Conservation (phyloP, 371 early-diverging fungal genomes). For the Coemansia sp. region DNA sequence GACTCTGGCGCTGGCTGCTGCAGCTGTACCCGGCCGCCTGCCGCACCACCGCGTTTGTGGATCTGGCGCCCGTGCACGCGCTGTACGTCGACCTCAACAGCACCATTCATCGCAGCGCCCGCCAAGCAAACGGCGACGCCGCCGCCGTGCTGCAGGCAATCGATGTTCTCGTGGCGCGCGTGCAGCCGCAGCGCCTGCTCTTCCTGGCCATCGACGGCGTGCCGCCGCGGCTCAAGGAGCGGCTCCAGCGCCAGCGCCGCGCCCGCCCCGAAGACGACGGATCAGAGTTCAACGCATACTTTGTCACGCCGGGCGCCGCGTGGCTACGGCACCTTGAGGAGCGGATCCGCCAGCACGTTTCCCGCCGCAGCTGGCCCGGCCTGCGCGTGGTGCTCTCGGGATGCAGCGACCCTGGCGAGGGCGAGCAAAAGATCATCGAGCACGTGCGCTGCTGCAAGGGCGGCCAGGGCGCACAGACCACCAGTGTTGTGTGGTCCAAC, state of each 20-base stretch:
- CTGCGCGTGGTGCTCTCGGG: constrained; percentile 39
- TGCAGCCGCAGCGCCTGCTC: constrained; percentile 20
- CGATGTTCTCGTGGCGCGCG: constrained; percentile 12
- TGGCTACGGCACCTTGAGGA: constrained; percentile 41
- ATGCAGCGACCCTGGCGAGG: constrained; percentile 36
- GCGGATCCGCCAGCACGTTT: not conserved
- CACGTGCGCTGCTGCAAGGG: constrained; percentile 10
- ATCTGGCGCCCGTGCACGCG: constrained; percentile 16
- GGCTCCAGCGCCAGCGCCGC: constrained; percentile 35
- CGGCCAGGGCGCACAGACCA: not conserved
- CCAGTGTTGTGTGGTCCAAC: constrained; percentile 28
- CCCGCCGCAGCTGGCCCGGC: constrained; percentile 5
- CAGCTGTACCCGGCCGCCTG: constrained; percentile 36
- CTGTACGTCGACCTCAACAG: constrained; percentile 45
- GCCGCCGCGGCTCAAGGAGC: constrained; percentile 43
- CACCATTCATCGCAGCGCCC: constrained; percentile 25
- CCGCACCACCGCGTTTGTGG: constrained; percentile 12
- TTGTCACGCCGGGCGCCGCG: constrained; percentile 30
- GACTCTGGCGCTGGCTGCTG: constrained; percentile 41
- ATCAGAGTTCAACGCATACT: constrained; percentile 11
- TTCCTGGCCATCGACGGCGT: constrained; percentile 45
- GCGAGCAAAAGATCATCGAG: constrained; percentile 45
- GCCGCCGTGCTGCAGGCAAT: constrained; percentile 13
- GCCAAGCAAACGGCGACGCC: constrained; percentile 21
- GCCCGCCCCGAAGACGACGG: not conserved